Conservation (phyloP, 441 rosid genomes). For the Eruca vesicaria region DNA sequence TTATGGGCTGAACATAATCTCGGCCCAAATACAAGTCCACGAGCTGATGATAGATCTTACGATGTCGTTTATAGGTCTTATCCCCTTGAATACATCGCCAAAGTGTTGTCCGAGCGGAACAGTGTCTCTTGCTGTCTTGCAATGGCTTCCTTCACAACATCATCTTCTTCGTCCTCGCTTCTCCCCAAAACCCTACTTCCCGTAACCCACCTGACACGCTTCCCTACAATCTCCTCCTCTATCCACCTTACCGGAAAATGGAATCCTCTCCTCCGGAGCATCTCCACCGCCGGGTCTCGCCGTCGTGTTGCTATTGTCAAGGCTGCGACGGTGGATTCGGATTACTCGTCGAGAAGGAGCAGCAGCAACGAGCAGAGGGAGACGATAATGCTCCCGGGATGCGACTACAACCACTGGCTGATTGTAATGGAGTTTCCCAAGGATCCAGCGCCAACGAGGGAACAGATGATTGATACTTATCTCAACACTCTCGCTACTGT, state of each 20-base stretch:
- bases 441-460: slow-evolving; percentile 91
- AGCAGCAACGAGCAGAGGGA: slow-evolving; percentile 74
- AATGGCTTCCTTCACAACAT: slow-evolving; percentile 48
- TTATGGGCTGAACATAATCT: background rate
- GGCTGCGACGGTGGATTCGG: slow-evolving; percentile 58
- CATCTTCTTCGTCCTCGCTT: slow-evolving; percentile 38
- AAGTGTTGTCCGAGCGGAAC: background rate
- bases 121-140: slow-evolving; percentile 1
- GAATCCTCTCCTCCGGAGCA: slow-evolving; percentile 19
- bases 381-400: slow-evolving; percentile 91
- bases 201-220: slow-evolving; percentile 13
- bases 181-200: slow-evolving; percentile 49
- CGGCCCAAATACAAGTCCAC: slow-evolving; percentile 8
- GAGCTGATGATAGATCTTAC: background rate
- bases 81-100: slow-evolving; percentile 19
- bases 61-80: background rate
- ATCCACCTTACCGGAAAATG: slow-evolving; percentile 15
- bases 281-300: slow-evolving; percentile 20
- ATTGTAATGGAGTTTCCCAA: slow-evolving; percentile 98
- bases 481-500: slow-evolving; percentile 87
- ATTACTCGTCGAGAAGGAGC: slow-evolving; percentile 71
- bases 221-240: background rate
- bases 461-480: slow-evolving; percentile 95
- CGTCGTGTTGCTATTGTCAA: slow-evolving; percentile 30
- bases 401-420: slow-evolving; percentile 96